Conservation (phyloP, 441 rosid species). For the Adansonia madagascariensis region DNA sequence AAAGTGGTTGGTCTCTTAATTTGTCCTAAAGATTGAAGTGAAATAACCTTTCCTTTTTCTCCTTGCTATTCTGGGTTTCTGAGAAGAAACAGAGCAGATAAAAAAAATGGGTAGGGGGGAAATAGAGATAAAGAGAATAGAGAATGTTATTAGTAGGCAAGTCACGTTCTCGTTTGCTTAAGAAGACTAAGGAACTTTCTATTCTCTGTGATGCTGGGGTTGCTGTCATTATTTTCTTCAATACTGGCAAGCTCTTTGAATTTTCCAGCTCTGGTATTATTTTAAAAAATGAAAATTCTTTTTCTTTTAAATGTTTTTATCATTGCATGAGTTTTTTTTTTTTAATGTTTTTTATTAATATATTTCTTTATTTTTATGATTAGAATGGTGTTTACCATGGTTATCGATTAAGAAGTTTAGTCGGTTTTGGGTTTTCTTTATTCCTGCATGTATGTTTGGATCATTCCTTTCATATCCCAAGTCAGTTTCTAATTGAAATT, state of each 20-base stretch:
- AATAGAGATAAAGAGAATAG: conserved; percentile 94
- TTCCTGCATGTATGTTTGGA: conserved; percentile 20
- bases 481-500: conserved; percentile 9
- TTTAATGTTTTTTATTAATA: neutral
- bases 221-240: conserved; percentile 91
- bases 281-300: neutral
- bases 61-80: conserved; percentile 16
- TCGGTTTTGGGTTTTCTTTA: conserved; percentile 10
- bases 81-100: conserved; percentile 8
- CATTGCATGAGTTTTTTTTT: conserved; percentile 37
- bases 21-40: neutral
- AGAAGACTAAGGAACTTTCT: conserved; percentile 89
- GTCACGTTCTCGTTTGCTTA: conserved; percentile 97
- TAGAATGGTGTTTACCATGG: neutral
- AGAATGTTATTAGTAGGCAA: conserved; percentile 92
- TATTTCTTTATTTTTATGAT: neutral
- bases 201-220: conserved; percentile 96
- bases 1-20: conserved; percentile 6
- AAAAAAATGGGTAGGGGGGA: conserved; percentile 84
- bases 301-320: conserved; percentile 14
- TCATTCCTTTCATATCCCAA: conserved; percentile 10
- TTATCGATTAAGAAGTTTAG: neutral
- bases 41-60: neutral
- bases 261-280: conserved; percentile 64
- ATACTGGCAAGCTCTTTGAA: conserved; percentile 90